phyloP scores from a whole-genome alignment of 352 stramenopile species.

The Phytophthora agathidicida region DNA sequence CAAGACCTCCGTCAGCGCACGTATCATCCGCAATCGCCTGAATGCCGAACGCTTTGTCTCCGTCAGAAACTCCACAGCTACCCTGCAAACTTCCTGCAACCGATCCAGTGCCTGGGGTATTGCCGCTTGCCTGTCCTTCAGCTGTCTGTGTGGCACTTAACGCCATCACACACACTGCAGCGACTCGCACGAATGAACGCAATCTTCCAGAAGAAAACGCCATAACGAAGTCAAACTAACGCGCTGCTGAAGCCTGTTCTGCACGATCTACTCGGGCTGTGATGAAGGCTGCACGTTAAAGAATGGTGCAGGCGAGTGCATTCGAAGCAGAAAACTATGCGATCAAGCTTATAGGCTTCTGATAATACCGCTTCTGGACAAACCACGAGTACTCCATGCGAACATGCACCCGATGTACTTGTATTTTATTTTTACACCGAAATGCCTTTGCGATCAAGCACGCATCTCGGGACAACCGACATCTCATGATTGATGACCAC shows the following conservation, averaged over 20 bases:
- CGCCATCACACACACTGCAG: constrained; percentile 3
- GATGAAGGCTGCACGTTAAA: constrained; percentile 15
- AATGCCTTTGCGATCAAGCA: too few species aligned
- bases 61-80: constrained; percentile 28
- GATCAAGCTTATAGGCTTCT: constrained; percentile 19
- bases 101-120: constrained; percentile 21
- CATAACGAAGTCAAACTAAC: constrained; percentile 4
- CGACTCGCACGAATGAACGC: constrained; percentile 7
- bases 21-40: constrained; percentile 27
- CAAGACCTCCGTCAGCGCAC: constrained; percentile 41
- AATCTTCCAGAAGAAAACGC: constrained; percentile 4
- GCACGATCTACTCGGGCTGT: background rate
- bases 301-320: constrained; percentile 7
- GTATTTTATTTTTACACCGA: too few species aligned
- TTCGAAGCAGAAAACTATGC: constrained; percentile 5
- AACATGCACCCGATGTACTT: too few species aligned
- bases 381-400: too few species aligned
- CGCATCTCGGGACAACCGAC: too few species aligned
- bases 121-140: background rate
- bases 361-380: too few species aligned
- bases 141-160: background rate
- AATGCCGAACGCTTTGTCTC: constrained; percentile 43
- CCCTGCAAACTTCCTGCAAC: background rate
- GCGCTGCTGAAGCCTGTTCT: background rate
- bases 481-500: too few species aligned